These are phyloP conservation scores for Candida boleticola DNA, from an alignment of 805 yeast genomes.

Conservation along the genomic window DNA sequence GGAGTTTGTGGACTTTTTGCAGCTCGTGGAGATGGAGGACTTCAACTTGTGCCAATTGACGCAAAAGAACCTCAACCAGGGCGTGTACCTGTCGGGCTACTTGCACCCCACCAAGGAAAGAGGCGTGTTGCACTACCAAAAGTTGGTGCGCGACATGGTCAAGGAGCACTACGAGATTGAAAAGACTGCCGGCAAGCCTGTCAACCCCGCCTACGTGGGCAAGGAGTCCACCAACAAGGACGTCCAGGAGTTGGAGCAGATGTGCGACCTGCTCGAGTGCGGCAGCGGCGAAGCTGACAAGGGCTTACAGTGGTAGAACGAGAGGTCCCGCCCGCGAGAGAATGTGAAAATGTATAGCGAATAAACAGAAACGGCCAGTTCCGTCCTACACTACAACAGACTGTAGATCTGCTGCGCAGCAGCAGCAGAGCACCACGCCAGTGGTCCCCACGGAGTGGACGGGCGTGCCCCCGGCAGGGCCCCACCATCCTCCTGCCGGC, in stretches of 20 bases:
- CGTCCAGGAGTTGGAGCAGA: slow-evolving; percentile 45
- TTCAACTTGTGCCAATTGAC: slow-evolving; percentile 58
- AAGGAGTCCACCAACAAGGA: slow-evolving; percentile 40
- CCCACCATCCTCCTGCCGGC: too few relatives aligned
- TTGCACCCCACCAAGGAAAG: slow-evolving; percentile 58
- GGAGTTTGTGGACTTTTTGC: slow-evolving; percentile 63
- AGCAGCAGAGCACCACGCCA: too few relatives aligned
- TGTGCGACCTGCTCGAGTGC: slow-evolving; percentile 53
- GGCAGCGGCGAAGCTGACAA: slow-evolving; percentile 35
- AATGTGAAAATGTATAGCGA: too few relatives aligned
- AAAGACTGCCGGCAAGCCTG: slow-evolving; percentile 40
- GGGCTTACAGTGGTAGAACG: slow-evolving; percentile 1
- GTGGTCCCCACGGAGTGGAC: too few relatives aligned
- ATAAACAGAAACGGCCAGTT: too few relatives aligned
- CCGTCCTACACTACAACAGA: too few relatives aligned
- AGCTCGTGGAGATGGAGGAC: slow-evolving; percentile 59
- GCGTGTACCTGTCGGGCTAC: slow-evolving; percentile 56
- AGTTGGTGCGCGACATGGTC: slow-evolving; percentile 55
- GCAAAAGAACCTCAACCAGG: slow-evolving; percentile 60
- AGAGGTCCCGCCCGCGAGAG: background rate
- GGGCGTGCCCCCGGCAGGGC: too few relatives aligned
- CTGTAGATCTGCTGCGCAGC: too few relatives aligned
- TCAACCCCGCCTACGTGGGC: slow-evolving; percentile 53
- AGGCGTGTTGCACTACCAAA: slow-evolving; percentile 59
- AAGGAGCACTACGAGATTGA: slow-evolving; percentile 51